Evolutionary conservation across 495 filamentous ascomycete genomes (phyloP).

Genomic region (Penicillium goetzii): DNA sequence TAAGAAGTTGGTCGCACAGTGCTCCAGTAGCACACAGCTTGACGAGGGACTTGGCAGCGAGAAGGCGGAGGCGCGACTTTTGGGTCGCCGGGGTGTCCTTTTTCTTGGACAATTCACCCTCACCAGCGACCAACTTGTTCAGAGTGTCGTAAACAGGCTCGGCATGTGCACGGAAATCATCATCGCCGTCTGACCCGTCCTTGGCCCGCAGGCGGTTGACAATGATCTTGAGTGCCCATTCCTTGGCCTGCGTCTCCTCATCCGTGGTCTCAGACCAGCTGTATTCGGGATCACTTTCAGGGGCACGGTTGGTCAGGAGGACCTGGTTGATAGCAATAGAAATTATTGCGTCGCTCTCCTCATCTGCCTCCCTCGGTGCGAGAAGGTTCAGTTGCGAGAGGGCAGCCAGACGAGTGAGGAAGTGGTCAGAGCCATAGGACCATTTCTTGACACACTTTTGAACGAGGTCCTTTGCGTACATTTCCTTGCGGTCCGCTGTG

Average conservation of each 20-base stretch:
- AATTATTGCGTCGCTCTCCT: slow-evolving; percentile 73
- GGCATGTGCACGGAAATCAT: slow-evolving; percentile 66
- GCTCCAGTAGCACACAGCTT: slow-evolving; percentile 75
- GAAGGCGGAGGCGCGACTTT: slow-evolving; percentile 74
- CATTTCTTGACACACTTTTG: slow-evolving; percentile 74
- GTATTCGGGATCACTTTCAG: slow-evolving; percentile 48
- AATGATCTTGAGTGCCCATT: slow-evolving; percentile 84
- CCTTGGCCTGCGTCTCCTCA: slow-evolving; percentile 81
- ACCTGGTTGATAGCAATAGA: slow-evolving; percentile 77
- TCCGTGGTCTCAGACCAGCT: slow-evolving; percentile 76
- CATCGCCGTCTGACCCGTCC: slow-evolving; percentile 53
- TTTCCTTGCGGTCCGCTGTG: slow-evolving; percentile 77
- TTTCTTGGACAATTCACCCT: slow-evolving; percentile 78
- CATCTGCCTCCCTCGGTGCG: slow-evolving; percentile 71
- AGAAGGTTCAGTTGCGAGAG: slow-evolving; percentile 83
- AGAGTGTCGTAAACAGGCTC: slow-evolving; percentile 75
- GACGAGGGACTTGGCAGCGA: slow-evolving; percentile 78
- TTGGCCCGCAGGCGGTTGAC: slow-evolving; percentile 81
- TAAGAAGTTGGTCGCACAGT: slow-evolving; percentile 75
- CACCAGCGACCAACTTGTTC: slow-evolving; percentile 68
- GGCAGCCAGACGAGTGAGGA: slow-evolving; percentile 81
- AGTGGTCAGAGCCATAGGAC: slow-evolving; percentile 72
- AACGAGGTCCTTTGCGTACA: slow-evolving; percentile 83
- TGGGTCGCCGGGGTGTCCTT: slow-evolving; percentile 74
- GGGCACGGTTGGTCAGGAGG: slow-evolving; percentile 67